Evolutionary conservation across 2,329 filamentous ascomycete genomes (phyloP).

Genomic region (Diplodia scrobiculata): DNA sequence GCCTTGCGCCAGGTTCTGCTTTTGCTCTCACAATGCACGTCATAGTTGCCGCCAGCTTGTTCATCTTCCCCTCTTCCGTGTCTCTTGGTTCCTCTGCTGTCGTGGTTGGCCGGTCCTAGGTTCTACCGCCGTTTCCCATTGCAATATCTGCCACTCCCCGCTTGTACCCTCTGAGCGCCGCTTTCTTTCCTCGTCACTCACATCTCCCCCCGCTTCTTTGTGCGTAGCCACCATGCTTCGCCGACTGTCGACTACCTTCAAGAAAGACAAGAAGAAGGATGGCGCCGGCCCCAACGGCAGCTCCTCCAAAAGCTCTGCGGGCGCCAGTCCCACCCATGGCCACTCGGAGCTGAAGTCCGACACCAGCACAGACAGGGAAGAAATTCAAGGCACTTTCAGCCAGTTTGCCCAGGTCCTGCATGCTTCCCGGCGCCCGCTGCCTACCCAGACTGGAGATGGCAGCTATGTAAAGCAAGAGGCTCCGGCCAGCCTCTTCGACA

Average conservation of each 20-base stretch:
- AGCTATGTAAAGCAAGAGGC: slow-evolving; percentile 48
- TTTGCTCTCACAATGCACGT: neutral
- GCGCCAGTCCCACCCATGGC: neutral
- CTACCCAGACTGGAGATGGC: slow-evolving; percentile 34
- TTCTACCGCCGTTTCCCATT: neutral
- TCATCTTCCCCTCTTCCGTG: neutral
- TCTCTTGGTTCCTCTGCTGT: neutral
- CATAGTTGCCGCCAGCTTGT: neutral
- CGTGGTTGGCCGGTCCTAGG: slow-evolving; percentile 25
- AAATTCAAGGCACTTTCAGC: slow-evolving; percentile 28
- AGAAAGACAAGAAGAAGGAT: slow-evolving; percentile 32
- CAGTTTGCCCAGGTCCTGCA: slow-evolving; percentile 32
- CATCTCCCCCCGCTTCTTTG: neutral
- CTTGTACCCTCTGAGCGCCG: neutral
- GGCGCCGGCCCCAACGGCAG: slow-evolving; percentile 29
- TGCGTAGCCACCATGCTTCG: slow-evolving; percentile 28
- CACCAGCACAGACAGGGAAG: slow-evolving; percentile 25
- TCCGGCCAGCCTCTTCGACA: slow-evolving; percentile 55
- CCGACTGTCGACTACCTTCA: slow-evolving; percentile 32
- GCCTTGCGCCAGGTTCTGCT: neutral
- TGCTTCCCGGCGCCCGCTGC: slow-evolving; percentile 31
- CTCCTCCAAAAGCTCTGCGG: slow-evolving; percentile 21
- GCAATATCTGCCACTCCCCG: neutral
- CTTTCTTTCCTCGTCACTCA: neutral
- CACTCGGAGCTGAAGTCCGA: slow-evolving; percentile 33